phyloP scores from a whole-genome alignment of 2,329 filamentous ascomycete species.

The Exophiala sp. region DNA sequence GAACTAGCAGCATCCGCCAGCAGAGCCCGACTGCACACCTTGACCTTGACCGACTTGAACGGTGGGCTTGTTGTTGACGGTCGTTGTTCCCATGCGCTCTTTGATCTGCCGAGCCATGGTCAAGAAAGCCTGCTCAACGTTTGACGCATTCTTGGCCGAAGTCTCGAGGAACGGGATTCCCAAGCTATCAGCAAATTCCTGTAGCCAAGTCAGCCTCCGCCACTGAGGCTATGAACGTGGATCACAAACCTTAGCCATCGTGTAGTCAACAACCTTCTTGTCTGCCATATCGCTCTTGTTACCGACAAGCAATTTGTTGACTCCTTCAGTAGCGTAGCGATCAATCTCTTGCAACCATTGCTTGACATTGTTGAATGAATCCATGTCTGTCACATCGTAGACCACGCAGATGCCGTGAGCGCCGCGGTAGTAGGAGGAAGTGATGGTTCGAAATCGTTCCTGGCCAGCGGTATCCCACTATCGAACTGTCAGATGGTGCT shows the following conservation, averaged over 20 bases:
- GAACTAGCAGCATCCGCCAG: slow-evolving; percentile 81
- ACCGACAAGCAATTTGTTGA: slow-evolving; percentile 98
- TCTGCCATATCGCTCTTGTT: slow-evolving; percentile 99
- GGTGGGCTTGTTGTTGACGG: slow-evolving; percentile 95
- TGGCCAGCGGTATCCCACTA: slow-evolving; percentile 99
- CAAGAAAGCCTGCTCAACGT: slow-evolving; percentile 99
- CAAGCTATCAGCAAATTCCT: slow-evolving; percentile 99
- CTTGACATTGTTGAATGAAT: slow-evolving; percentile 99
- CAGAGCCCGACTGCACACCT: slow-evolving; percentile 83
- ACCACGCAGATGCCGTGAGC: slow-evolving; percentile 99
- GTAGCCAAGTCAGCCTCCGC: slow-evolving; percentile 17
- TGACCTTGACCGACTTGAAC: slow-evolving; percentile 94
- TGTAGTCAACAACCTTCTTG: slow-evolving; percentile 99
- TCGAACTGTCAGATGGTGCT: slow-evolving; percentile 22
- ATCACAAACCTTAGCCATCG: slow-evolving; percentile 84
- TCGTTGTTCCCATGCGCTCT: slow-evolving; percentile 97
- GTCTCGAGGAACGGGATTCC: slow-evolving; percentile 99
- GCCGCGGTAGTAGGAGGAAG: slow-evolving; percentile 98
- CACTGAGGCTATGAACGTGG: background rate
- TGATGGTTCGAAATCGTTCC: slow-evolving; percentile 99
- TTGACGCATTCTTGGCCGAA: slow-evolving; percentile 98
- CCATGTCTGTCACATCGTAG: slow-evolving; percentile 99
- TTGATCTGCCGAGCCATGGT: slow-evolving; percentile 99
- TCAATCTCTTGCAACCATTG: slow-evolving; percentile 99
- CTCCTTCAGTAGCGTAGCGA: slow-evolving; percentile 96